Evolutionary conservation across 2,329 filamentous ascomycete species (phyloP), one percentile per base, ranked within the genome.

Genomic region (Camillea tinctor): DNA sequence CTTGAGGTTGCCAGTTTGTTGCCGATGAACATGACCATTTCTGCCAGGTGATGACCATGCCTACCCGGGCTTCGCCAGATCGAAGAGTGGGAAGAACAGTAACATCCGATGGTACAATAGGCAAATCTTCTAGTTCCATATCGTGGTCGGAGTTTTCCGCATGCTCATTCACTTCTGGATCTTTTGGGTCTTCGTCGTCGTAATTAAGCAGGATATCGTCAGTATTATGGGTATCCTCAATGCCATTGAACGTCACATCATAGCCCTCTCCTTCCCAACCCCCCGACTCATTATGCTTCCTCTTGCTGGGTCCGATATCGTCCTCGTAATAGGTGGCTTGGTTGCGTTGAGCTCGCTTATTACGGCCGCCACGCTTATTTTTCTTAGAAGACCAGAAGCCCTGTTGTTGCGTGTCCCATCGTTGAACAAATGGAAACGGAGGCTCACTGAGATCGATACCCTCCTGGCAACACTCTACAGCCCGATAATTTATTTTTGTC

Each of bases 351-450:
- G 75, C 72, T 57, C 80, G 78, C 71, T 88, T 88, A 57, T 79
- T 76, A 63, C 80, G 85, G 44, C 74, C 75, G 22, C 76, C 75
- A 24, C 75, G 72, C 53, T 77, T 77, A 48, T 73, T 74, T 50
- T 74, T 76, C 65, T 79, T 78, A 1, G 72, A 72, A 55, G 69
- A 75, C 64, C 78, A 77, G 17, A 63, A 64, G 36, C 68, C 65
- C 72, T 84, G 82, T 68, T 93, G 90, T 62, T 92, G 88, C 3
- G 85, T 83, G 74, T 96, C 92, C 94, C 93, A 97, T 52, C 91
- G 85, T 73, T 97, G 93, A 17, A 90, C 81, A 73, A 97, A 97
- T 0, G 93, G 93, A 70, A 96, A 97, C 0, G 93, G 91, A 0
- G 94, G 93, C 36, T 91, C 84, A 56, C 84, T 90, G 52, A 96